Percentiles rank a stretch among this genome's conserved stretches.
Conservation (phyloP, 768 basidiomycete species). For the Phlegmacium glaucopus region DNA sequence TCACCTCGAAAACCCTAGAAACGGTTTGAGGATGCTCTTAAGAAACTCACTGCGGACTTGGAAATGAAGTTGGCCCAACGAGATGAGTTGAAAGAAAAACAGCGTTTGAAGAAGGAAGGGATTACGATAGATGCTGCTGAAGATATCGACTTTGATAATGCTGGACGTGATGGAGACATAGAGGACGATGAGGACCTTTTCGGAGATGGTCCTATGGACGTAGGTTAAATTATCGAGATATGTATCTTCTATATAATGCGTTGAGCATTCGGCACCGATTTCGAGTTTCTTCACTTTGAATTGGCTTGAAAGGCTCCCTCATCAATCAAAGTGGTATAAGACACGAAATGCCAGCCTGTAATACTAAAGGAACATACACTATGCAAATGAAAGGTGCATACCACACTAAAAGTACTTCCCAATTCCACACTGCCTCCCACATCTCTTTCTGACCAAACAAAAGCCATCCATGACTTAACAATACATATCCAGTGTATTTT, state of each 20-base stretch:
- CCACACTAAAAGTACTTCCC: conserved; percentile 80
- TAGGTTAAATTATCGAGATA: conserved; percentile 21
- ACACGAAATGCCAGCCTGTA: conserved; percentile 66
- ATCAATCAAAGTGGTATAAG: conserved; percentile 29
- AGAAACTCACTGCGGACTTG: conserved; percentile 81
- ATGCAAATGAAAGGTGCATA: conserved; percentile 78
- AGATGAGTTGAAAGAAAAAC: conserved; percentile 76
- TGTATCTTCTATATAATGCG: conserved; percentile 4
- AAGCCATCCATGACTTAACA: conserved; percentile 61
- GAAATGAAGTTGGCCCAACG: conserved; percentile 81
- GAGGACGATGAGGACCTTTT: conserved; percentile 40
- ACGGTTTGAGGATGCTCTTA: conserved; percentile 91
- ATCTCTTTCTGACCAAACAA: conserved; percentile 42
- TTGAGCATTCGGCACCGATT: neutral
- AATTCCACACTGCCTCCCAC: conserved; percentile 60
- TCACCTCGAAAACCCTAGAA: conserved; percentile 42
- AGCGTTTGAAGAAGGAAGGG: conserved; percentile 69
- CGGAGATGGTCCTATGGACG: conserved; percentile 47
- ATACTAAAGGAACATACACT: conserved; percentile 70
- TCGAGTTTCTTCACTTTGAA: neutral
- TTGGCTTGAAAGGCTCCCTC: too few relatives aligned
- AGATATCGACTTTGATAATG: conserved; percentile 35
- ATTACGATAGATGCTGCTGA: conserved; percentile 38
- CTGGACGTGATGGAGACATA: conserved; percentile 27
- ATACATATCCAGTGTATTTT: conserved; percentile 37